These are phyloP conservation scores for Pugionium dolabratum DNA, from an alignment of 345 rosid species.

Conservation along the genomic window DNA sequence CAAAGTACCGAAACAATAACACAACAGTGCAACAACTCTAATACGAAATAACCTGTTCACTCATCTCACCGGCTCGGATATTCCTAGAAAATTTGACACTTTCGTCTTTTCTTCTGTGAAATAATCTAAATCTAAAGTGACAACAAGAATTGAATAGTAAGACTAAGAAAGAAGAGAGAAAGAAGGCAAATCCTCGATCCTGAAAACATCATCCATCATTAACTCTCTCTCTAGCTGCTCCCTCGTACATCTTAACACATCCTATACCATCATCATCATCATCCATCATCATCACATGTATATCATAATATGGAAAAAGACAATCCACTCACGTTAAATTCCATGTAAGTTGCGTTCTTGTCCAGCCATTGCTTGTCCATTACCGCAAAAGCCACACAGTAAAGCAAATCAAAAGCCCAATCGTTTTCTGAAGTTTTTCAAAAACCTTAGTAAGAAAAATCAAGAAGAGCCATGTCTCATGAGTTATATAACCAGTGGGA, in stretches of 20 bases:
- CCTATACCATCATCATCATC: constrained; percentile 44
- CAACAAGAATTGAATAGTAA: constrained; percentile 2
- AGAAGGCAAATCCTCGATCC: constrained; percentile 93
- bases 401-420: constrained; percentile 93
- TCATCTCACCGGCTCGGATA: not conserved
- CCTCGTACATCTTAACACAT: constrained; percentile 74
- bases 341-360: constrained; percentile 90
- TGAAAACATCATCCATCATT: constrained; percentile 69
- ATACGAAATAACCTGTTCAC: not conserved
- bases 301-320: not conserved
- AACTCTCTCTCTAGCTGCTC: constrained; percentile 82
- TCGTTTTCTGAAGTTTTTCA: constrained; percentile 60
- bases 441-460: constrained; percentile 1
- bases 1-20: no score
- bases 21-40: no score
- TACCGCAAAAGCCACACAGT: constrained; percentile 78
- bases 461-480: not conserved
- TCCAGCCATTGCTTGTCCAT: constrained; percentile 98
- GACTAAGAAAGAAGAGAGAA: constrained; percentile 59
- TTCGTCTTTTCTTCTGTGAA: not conserved
- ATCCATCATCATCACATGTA: not conserved
- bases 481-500: not conserved
- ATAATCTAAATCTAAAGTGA: constrained; percentile 16
- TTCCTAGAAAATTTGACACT: not conserved
- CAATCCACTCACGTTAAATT: constrained; percentile 70